Evolutionary conservation across 2,329 filamentous ascomycete genomes (phyloP).

Genomic region (Penicillium sp.): DNA sequence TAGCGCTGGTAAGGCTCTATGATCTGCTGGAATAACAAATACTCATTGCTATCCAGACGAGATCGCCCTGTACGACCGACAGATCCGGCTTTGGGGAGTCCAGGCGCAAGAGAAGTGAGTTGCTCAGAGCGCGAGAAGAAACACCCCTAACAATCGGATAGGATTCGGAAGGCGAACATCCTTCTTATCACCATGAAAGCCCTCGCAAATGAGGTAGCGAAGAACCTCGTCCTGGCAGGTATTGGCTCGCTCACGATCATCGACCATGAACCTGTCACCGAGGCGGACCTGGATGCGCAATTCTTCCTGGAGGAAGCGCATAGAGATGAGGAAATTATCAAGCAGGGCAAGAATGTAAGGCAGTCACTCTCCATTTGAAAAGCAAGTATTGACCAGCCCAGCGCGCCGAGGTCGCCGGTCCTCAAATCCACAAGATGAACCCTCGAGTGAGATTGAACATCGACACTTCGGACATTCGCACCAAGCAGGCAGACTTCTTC

Average conservation of each 20-base stretch:
- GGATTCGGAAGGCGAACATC: constrained; percentile 82
- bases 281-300: constrained; percentile 74
- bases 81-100: constrained; percentile 96
- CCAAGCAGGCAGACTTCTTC: constrained; percentile 71
- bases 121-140: not conserved
- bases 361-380: constrained; percentile 9
- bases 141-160: constrained; percentile 31
- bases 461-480: constrained; percentile 63
- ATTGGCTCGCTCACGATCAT: constrained; percentile 85
- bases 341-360: constrained; percentile 65
- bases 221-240: constrained; percentile 92
- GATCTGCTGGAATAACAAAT: not conserved
- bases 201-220: constrained; percentile 89
- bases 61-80: constrained; percentile 93
- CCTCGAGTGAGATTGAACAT: constrained; percentile 74
- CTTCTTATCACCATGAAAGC: constrained; percentile 84
- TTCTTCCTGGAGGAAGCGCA: constrained; percentile 74
- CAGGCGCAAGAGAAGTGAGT: constrained; percentile 74
- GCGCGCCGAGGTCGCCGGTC: constrained; percentile 73
- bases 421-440: constrained; percentile 80
- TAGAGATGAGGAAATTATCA: constrained; percentile 18
- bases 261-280: constrained; percentile 69
- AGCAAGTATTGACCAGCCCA: constrained; percentile 27
- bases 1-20: constrained; percentile 30
- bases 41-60: constrained; percentile 60